phyloP scores from a whole-genome alignment of 331 rosid genomes.

The Rhamnella rubrinervis region DNA sequence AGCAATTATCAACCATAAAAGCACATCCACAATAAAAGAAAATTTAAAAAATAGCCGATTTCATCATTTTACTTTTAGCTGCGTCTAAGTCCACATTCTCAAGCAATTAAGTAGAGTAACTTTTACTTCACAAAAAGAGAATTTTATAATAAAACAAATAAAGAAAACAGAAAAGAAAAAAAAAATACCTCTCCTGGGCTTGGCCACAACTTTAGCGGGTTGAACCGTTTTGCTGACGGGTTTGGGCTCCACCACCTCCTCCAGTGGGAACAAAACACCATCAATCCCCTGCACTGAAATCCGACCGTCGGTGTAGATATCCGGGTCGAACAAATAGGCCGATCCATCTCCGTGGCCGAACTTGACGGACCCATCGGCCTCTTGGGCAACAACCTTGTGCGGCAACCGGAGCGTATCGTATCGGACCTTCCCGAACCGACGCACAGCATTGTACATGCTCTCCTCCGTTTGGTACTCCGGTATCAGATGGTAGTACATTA shows the following conservation, averaged over 20 bases:
- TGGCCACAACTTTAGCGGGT: constrained; percentile 39
- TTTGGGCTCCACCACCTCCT: constrained; percentile 36
- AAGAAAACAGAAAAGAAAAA: background rate
- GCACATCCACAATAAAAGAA: background rate
- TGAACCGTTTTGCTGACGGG: constrained; percentile 32
- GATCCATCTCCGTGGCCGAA: constrained; percentile 69
- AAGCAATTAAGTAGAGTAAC: constrained; percentile 25
- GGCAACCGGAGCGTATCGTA: constrained; percentile 65
- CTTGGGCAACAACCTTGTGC: constrained; percentile 67
- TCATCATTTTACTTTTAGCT: constrained; percentile 25
- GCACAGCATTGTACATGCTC: constrained; percentile 81
- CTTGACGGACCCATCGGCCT: constrained; percentile 78
- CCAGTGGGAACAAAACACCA: constrained; percentile 64
- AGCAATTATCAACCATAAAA: constrained; percentile 29
- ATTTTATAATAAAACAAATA: background rate
- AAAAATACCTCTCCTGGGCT: constrained; percentile 65
- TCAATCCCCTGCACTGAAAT: constrained; percentile 85
- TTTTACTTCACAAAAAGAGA: constrained; percentile 11
- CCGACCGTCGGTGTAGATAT: constrained; percentile 71
- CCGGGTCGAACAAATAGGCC: constrained; percentile 79
- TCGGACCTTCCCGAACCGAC: constrained; percentile 66
- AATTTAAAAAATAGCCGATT: constrained; percentile 2
- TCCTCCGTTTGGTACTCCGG: constrained; percentile 88
- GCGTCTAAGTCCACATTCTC: constrained; percentile 20
- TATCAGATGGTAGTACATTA: constrained; percentile 68